Evolutionary conservation across 371 early-diverging fungal genomes (phyloP), one percentile per base, ranked within the genome.

Genomic region (Rhizopus microsporus): DNA sequence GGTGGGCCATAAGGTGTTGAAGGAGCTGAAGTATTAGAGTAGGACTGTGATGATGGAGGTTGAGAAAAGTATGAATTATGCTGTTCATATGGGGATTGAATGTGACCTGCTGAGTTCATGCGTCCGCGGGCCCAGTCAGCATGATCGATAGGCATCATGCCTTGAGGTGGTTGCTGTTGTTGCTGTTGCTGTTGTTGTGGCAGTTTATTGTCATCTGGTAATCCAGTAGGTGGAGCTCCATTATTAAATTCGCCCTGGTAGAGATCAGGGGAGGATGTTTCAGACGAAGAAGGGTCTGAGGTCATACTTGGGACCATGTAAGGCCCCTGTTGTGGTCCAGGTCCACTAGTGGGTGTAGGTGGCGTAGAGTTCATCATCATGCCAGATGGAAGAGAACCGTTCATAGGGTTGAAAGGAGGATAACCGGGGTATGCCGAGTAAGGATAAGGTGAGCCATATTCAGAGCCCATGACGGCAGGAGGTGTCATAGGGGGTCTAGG

Each of bases 211-310:
- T 63, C 67, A 33, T 59, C 59, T 32, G 51, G 59, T 38, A 59
- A 46, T 31, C 29, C 40, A 33, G 37, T 35, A 33, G 45, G 46
- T 45, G 31, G n/a, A 31, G 51, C 45, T 45, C 52, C 52, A 45
- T 51, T 32, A 32, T 48, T 42, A 23, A 52, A 65, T 58, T 69
- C 69, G 30, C 57, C 55, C 16, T 65, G 59, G 44, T 72, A 72
- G 31, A 72, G 54, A 65, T 68, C 72, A 45, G 72, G 72, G 10
- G 72, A 72, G 9, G 72, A 72, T n/a, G 72, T 46, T 52, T 72
- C 72, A 35, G 72, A 72, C 8, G 72, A 72, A 35, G 72, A 71
- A 30, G 69, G 64, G 45, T 67, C 72, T n/a, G 68, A 65, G 29
- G 62, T 53, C 62, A 68, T 68, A 34, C 63, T 62, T 23, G 72